Evolutionary conservation across 129 eudicot species (phyloP), one percentile per base, ranked within the genome.

Genomic region (Lactuca saligna): DNA sequence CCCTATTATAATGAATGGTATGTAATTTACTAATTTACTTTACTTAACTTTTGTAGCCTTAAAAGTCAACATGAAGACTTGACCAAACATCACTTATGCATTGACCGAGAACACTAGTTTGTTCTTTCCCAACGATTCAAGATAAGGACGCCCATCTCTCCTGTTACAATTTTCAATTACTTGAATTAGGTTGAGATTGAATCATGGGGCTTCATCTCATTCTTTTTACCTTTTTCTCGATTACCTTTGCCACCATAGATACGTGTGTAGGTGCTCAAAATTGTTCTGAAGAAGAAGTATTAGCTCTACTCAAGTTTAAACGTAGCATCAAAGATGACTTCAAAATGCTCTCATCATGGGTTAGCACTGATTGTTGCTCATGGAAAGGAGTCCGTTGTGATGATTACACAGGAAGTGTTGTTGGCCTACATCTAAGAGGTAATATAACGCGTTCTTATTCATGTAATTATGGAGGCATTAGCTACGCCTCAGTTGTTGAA

Each of bases 281-380:
- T 13, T 46, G 70, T 37, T 49, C 34, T 65, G 12, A 59, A 12
- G 17, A 14, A 6, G 82, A 78, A 57, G 46, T 39, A 65, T 54
- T 50, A 78, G 82, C 82, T 13, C 64, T 78, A 11, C 54, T 78
- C 13, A 64, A 56, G 33, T 78, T 69, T 55, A 69, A 62, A 59
- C 3, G 41, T 3, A 68, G 38, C 14, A 34, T 29, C 29, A 39
- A 29, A 10, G 61, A 62, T 32, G 8, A 37, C 16, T 66, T 48
- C 15, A 41, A 25, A 5, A 53, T 29, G 16, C 72, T 78, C 4
- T 38, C 72, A 3, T 70, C 77, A 5, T 78, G 77, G 81, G 63
- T 8, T 13, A 69, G 58, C 15, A 7, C 15, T 8, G 60, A 71
- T 49, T 71, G 76, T 48, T 71, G 76, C 29, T 4, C 7, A 16